Percentiles rank a stretch among this genome's conserved stretches.
phyloP scores from a whole-genome alignment of 257 asterid genomes.

The Nicotiana tabacum region DNA sequence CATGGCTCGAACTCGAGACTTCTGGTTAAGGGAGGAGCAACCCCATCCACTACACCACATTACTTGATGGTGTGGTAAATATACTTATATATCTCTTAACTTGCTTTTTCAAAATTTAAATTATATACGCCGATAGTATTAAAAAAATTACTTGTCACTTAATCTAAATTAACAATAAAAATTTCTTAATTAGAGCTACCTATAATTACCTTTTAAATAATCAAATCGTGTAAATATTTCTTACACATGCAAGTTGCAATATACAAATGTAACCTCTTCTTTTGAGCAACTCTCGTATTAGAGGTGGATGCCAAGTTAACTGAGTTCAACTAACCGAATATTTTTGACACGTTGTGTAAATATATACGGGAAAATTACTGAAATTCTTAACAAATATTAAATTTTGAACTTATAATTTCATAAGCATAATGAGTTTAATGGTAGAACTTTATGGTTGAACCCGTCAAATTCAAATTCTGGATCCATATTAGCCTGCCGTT shows the following conservation, averaged over 20 bases:
- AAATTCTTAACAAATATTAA: not conserved
- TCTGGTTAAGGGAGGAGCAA: too few relatives aligned
- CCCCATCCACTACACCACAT: too few relatives aligned
- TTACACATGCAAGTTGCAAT: too few relatives aligned
- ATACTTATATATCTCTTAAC: not conserved
- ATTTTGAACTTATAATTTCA: not conserved
- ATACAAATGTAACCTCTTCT: not conserved
- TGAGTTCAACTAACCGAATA: not conserved
- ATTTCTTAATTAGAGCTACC: not conserved
- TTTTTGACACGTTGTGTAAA: too few relatives aligned
- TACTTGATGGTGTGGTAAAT: slow-evolving; percentile 7
- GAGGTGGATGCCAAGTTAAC: not conserved
- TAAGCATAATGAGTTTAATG: not conserved
- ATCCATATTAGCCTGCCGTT: not conserved
- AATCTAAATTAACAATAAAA: not conserved
- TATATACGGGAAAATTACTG: too few relatives aligned
- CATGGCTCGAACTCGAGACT: too few relatives aligned
- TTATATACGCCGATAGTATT: not conserved
- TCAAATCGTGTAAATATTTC: too few relatives aligned
- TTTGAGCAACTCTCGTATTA: not conserved
- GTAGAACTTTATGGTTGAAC: not conserved
- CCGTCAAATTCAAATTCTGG: not conserved
- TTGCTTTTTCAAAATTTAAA: not conserved
- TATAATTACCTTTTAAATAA: too few relatives aligned
- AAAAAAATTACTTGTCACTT: too few relatives aligned